Base-by-base conservation (phyloP, 345 rosid genomes). In the Corchorus capsularis region DNA sequence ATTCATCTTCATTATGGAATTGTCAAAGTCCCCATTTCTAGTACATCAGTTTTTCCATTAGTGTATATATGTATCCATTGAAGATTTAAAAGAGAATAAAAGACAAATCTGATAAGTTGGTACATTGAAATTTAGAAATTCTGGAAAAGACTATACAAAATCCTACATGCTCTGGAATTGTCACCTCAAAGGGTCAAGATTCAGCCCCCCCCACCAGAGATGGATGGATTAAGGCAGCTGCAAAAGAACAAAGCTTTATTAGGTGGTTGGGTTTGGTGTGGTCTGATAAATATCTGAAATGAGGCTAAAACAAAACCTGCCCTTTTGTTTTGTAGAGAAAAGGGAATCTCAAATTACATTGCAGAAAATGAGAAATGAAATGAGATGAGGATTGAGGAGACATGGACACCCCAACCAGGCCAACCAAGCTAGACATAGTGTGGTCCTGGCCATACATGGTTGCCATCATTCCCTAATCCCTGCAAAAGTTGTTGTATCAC, bases 311-410 rank as follows among this genome's bases (percentile, higher is more conserved):
- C 27, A 27, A 27, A 45, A 74, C 63, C 11, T 56, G 37, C 60
- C 67, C 34, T 63, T 49, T 50, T 62, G 69, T 63, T 49, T 50
- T 62, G 69, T 57, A 49, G 20, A 4, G 54, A 63, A 72, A 72
- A 27, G 32, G 63, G 73, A 67, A 72, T 60, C 64, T 53, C 43
- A 46, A 62, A 45, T 32, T 4, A 59, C 71, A n/a, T 60, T 73
- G 67, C 66, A 59, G 55, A 45, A 72, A 41, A 71, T 72, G 64
- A 56, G 49, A 71, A 76, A 65, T 41, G 59, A 72, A 27, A 67
- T 70, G 75, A 46, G 74, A 66, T 43, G 67, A 72, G 59, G 66
- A 27, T 60, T 70, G 75, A 46, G 74, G 75, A 57, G 67, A 72
- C 45, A 59, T 39, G 72, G 71, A 19, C 77, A 52, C 35, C 16